A percentile compares a stretch with the other conserved stretches of the same genome.
These are phyloP conservation scores for Trametes pubescens DNA, from an alignment of 1,284 basidiomycete species.

Conservation along the genomic window DNA sequence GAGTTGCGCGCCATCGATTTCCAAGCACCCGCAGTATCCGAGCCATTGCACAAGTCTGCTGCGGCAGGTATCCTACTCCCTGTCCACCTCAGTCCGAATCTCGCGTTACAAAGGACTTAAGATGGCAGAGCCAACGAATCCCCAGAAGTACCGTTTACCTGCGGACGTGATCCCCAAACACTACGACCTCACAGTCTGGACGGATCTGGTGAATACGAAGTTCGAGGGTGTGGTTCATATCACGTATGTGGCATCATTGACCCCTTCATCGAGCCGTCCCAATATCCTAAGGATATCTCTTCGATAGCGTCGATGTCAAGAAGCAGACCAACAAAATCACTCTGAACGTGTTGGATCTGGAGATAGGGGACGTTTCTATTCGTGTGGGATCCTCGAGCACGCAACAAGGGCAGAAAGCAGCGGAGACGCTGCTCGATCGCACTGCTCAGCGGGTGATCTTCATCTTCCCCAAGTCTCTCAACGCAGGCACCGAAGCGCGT, in stretches of 20 bases:
- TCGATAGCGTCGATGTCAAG: constrained; percentile 70
- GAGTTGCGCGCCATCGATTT: no score
- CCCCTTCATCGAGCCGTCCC: no score
- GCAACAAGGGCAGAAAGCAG: constrained; percentile 61
- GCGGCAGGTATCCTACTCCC: no score
- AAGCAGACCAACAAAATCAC: constrained; percentile 70
- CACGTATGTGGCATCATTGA: constrained; percentile 51
- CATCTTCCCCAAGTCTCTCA: constrained; percentile 58
- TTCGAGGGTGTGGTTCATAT: constrained; percentile 86
- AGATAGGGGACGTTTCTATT: constrained; percentile 72
- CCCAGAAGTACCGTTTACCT: constrained; percentile 75
- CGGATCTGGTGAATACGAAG: constrained; percentile 76
- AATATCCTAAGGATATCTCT: neutral
- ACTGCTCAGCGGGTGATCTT: constrained; percentile 72
- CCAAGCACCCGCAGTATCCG: no score
- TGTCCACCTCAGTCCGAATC: no score
- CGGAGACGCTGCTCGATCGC: constrained; percentile 61
- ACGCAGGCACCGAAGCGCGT: constrained; percentile 69
- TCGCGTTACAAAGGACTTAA: no score
- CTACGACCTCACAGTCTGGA: constrained; percentile 86
- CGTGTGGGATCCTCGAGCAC: constrained; percentile 54
- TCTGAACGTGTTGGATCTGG: constrained; percentile 78
- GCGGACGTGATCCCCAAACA: constrained; percentile 77
- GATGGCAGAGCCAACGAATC: neutral
- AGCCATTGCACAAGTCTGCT: no score